phyloP scores from a whole-genome alignment of 768 basidiomycete genomes.

The Tricholoma bakamatsutake region DNA sequence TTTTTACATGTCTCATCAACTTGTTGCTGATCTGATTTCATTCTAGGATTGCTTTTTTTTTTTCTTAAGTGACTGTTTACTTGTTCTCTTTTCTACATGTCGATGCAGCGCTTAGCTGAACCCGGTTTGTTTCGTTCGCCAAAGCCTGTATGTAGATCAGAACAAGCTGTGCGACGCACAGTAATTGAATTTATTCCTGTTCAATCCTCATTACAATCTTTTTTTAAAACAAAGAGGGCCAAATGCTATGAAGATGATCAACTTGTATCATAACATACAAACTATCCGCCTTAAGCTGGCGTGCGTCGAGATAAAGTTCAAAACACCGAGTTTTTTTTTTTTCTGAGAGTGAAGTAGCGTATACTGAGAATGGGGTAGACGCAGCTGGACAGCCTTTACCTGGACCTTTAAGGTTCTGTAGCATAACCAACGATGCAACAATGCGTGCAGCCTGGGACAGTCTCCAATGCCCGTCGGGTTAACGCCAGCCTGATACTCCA shows the following conservation, averaged over 20 bases:
- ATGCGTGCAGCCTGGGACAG: conserved; percentile 60
- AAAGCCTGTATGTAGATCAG: too few species aligned
- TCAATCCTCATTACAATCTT: too few species aligned
- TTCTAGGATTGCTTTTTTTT: not conserved
- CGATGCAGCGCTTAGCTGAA: too few species aligned
- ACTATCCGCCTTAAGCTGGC: conserved; percentile 20
- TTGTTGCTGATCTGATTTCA: not conserved
- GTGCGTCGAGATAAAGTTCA: conserved; percentile 8
- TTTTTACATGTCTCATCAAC: not conserved
- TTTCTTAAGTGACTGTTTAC: not conserved
- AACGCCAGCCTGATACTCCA: conserved; percentile 44
- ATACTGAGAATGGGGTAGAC: conserved; percentile 20
- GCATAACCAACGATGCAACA: conserved; percentile 50
- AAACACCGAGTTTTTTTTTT: not conserved
- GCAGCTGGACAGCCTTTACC: conserved; percentile 61
- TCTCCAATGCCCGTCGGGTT: conserved; percentile 70
- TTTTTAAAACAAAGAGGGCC: too few species aligned
- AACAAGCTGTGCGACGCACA: too few species aligned
- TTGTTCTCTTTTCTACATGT: not conserved
- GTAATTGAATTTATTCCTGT: too few species aligned
- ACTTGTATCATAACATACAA: not conserved
- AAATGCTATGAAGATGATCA: too few species aligned
- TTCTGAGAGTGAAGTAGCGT: not conserved
- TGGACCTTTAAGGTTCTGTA: conserved; percentile 67
- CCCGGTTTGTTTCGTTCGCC: too few species aligned